A percentile compares a stretch with the other conserved stretches of the same genome.
Evolutionary conservation across 2,329 filamentous ascomycete genomes (phyloP).

Genomic region (Pseudovirgaria hyperparasitica): DNA sequence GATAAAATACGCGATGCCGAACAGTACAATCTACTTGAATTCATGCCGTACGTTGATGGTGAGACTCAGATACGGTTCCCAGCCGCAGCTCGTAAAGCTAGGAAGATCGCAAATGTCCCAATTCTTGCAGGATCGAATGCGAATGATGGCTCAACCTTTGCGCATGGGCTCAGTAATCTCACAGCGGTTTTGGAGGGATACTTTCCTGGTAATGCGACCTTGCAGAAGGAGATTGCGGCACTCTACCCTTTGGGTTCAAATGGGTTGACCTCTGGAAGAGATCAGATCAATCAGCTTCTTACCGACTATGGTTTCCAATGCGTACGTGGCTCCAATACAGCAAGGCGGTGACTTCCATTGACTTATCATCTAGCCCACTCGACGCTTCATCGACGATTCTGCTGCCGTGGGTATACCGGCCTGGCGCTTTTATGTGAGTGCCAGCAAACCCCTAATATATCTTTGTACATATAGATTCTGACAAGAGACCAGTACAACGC

Average conservation of each 20-base stretch:
- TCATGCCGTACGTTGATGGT: slow-evolving; percentile 12
- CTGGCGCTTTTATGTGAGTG: slow-evolving; percentile 15
- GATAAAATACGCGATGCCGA: slow-evolving; percentile 10
- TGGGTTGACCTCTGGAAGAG: slow-evolving; percentile 9
- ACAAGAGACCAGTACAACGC: no score
- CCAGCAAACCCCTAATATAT: no score
- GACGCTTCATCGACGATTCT: slow-evolving; percentile 13
- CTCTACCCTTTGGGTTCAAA: slow-evolving; percentile 12
- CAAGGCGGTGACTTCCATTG: no score
- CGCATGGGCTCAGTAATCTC: no score
- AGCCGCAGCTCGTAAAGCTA: slow-evolving; percentile 5
- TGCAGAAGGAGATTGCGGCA: slow-evolving; percentile 3
- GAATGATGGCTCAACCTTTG: slow-evolving; percentile 15
- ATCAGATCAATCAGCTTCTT: slow-evolving; percentile 9
- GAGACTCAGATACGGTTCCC: slow-evolving; percentile 11
- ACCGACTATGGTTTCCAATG: slow-evolving; percentile 12
- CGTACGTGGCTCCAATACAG: slow-evolving; percentile 2
- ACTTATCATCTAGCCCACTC: slow-evolving; percentile 2
- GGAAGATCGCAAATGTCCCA: slow-evolving; percentile 16
- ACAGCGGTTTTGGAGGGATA: no score
- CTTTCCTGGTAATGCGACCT: no score
- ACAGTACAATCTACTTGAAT: slow-evolving; percentile 10
- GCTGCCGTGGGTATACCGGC: slow-evolving; percentile 11
- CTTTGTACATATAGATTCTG: no score
- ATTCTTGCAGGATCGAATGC: slow-evolving; percentile 14